These are phyloP conservation scores for Haberlea rhodopensis DNA, from an alignment of 257 asterid species.

Conservation along the genomic window DNA sequence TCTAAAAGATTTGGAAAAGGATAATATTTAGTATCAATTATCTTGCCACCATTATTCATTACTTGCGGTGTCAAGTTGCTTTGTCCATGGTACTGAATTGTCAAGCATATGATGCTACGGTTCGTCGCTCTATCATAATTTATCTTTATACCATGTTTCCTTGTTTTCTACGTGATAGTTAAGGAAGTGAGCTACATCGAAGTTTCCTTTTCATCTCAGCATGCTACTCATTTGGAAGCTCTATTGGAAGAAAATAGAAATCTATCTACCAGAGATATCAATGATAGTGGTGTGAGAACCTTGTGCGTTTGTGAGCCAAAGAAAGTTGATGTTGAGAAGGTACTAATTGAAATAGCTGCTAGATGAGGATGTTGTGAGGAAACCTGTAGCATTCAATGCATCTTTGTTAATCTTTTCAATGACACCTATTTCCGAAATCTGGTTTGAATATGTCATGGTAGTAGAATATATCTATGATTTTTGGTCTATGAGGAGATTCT, in stretches of 20 bases:
- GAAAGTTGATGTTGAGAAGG: conserved; percentile 79
- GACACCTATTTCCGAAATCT: conserved; percentile 3
- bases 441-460: background rate
- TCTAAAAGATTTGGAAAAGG: conserved; percentile 77
- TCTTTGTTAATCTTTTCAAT: conserved; percentile 2
- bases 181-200: background rate
- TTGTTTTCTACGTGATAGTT: conserved; percentile 17
- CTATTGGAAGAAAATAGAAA: conserved; percentile 57
- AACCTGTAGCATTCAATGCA: conserved; percentile 3
- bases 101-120: conserved; percentile 79
- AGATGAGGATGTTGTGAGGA: conserved; percentile 5
- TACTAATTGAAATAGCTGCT: conserved; percentile 31
- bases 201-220: conserved; percentile 45
- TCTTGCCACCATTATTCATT: conserved; percentile 64
- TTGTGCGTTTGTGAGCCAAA: conserved; percentile 62
- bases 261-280: conserved; percentile 68
- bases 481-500: conserved; percentile 51
- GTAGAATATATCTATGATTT: background rate
- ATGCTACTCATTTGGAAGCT: conserved; percentile 79
- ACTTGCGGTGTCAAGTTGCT: conserved; percentile 85
- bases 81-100: conserved; percentile 68
- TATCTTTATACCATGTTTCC: conserved; percentile 1
- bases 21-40: conserved; percentile 73
- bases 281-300: conserved; percentile 83
- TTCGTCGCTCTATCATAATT: conserved; percentile 30